Conservation (phyloP, 2,329 filamentous ascomycete species). For the Rhinocladiella mackenziei region DNA sequence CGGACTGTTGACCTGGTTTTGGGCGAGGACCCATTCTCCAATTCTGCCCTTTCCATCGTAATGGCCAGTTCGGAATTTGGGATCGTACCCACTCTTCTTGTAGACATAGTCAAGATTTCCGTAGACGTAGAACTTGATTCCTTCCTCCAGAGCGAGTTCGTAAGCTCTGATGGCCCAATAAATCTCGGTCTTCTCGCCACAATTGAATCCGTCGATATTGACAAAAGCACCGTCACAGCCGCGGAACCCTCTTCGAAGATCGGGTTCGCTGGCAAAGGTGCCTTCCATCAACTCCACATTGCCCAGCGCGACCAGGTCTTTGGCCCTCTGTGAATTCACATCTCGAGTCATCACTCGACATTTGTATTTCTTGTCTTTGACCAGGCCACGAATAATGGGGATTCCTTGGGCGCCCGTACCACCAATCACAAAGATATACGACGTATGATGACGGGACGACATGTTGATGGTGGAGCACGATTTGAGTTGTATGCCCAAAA, state of each 20-base stretch:
- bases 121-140: slow-evolving; percentile 45
- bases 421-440: slow-evolving; percentile 40
- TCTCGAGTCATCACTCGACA: slow-evolving; percentile 50
- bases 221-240: slow-evolving; percentile 51
- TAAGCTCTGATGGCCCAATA: slow-evolving; percentile 43
- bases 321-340: slow-evolving; percentile 40
- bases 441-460: slow-evolving; percentile 19
- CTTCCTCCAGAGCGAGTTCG: slow-evolving; percentile 37
- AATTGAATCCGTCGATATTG: slow-evolving; percentile 54
- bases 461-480: slow-evolving; percentile 7
- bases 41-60: slow-evolving; percentile 48
- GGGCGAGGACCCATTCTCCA: slow-evolving; percentile 44
- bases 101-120: slow-evolving; percentile 50
- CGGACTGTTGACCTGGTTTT: slow-evolving; percentile 36
- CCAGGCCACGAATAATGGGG: slow-evolving; percentile 45
- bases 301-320: slow-evolving; percentile 41
- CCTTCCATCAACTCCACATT: slow-evolving; percentile 49
- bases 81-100: slow-evolving; percentile 48
- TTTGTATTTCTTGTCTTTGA: slow-evolving; percentile 38
- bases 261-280: slow-evolving; percentile 45
- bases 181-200: slow-evolving; percentile 51
- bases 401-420: slow-evolving; percentile 53
- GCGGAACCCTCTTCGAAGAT: slow-evolving; percentile 44
- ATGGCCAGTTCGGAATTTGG: slow-evolving; percentile 47
- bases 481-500: too few species aligned